Conservation (phyloP, 371 early-diverging fungal genomes). For the Choanephora cucurbitarum region DNA sequence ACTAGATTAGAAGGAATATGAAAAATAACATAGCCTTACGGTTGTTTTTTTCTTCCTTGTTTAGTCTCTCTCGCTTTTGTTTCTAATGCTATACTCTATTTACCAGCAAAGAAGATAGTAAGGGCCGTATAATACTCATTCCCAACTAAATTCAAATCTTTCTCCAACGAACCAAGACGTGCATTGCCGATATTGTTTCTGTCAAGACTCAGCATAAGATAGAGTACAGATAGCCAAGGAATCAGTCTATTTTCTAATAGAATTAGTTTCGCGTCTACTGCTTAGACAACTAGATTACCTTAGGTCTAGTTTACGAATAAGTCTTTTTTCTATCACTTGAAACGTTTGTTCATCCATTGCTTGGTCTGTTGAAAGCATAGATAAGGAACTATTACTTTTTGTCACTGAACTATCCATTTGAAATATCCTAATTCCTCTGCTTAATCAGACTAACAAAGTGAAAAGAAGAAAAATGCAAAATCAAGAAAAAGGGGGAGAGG, state of each 20-base stretch:
- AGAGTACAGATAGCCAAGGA: conserved; percentile 42
- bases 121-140: conserved; percentile 48
- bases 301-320: conserved; percentile 22
- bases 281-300: conserved; percentile 5
- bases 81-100: no score
- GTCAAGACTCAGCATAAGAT: conserved; percentile 41
- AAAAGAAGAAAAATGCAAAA: no score
- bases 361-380: background rate
- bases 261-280: background rate
- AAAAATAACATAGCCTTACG: conserved; percentile 37
- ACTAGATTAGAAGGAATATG: conserved; percentile 45
- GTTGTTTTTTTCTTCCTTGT: no score
- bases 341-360: no score
- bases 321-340: conserved; percentile 7
- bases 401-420: no score
- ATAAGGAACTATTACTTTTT: no score
- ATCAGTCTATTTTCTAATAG: conserved; percentile 32
- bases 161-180: conserved; percentile 37
- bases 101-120: conserved; percentile 47
- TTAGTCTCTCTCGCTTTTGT: no score
- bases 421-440: no score
- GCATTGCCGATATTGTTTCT: conserved; percentile 54
- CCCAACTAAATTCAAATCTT: conserved; percentile 35
- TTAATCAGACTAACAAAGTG: no score
- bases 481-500: no score